phyloP scores from a whole-genome alignment of 2,329 filamentous ascomycete species.

The Furcasterigmium sp. region DNA sequence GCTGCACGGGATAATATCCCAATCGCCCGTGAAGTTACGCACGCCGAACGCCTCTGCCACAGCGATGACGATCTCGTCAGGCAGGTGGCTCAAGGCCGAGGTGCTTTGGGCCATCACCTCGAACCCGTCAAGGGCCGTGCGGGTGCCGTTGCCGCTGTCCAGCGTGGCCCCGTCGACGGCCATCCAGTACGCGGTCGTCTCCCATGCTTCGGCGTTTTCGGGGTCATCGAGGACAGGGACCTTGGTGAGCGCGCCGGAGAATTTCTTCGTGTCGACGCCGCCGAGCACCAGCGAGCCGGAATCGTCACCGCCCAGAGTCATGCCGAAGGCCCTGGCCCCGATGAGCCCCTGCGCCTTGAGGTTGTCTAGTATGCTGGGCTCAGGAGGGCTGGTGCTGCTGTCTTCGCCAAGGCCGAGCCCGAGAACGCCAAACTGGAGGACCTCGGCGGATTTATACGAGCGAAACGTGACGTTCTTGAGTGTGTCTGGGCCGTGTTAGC shows the following conservation, averaged over 20 bases:
- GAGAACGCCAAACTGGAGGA: not conserved
- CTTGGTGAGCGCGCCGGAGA: conserved; percentile 45
- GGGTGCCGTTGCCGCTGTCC: not conserved
- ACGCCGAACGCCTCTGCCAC: not conserved
- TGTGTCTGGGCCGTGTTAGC: not conserved
- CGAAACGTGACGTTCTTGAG: not conserved
- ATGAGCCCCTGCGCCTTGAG: not conserved
- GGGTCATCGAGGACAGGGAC: conserved; percentile 47
- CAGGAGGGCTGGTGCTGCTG: not conserved
- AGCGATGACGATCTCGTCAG: not conserved
- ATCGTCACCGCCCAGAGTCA: not conserved
- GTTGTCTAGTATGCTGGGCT: not conserved
- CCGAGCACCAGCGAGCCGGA: conserved; percentile 38
- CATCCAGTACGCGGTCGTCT: not conserved
- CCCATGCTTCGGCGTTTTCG: conserved; percentile 3
- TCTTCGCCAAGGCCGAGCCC: not conserved
- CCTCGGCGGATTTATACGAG: not conserved
- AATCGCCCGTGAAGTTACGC: not conserved
- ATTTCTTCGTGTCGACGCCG: conserved; percentile 52
- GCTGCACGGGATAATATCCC: not conserved
- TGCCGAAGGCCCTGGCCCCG: not conserved
- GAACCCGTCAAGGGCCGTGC: not conserved
- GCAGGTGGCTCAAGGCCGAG: not conserved
- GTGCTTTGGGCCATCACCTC: not conserved
- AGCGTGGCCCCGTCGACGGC: not conserved